phyloP scores from a whole-genome alignment of 2,329 filamentous ascomycete genomes.

The Neoscytalidium dimidiatum region DNA sequence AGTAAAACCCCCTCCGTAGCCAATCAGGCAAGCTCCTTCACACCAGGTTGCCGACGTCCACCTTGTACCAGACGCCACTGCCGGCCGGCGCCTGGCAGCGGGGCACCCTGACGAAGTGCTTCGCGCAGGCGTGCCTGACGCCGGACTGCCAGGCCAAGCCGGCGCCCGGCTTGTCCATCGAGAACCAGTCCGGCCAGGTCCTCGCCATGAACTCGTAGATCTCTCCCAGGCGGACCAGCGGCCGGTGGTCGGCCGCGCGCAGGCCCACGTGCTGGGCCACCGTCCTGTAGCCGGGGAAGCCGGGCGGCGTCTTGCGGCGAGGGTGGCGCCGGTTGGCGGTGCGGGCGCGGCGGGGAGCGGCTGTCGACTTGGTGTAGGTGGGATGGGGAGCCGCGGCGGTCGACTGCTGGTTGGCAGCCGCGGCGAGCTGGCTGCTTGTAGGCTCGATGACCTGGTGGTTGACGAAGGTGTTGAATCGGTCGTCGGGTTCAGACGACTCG shows the following conservation, averaged over 20 bases:
- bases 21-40: no score
- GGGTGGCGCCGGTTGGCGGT: not conserved
- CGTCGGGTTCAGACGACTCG: not conserved
- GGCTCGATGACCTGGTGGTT: not conserved
- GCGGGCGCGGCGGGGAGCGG: not conserved
- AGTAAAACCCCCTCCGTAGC: not conserved
- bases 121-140: not conserved
- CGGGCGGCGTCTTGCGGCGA: not conserved
- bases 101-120: not conserved
- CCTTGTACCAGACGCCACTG: not conserved
- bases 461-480: not conserved
- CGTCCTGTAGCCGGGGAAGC: constrained; percentile 1
- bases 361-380: no score
- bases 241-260: not conserved
- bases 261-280: not conserved
- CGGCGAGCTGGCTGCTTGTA: not conserved
- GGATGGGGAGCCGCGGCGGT: not conserved
- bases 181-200: not conserved
- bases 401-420: not conserved
- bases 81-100: not conserved
- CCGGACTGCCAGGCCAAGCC: not conserved
- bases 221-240: not conserved
- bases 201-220: not conserved
- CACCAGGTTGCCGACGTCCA: not conserved
- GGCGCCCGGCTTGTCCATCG: no score